phyloP scores from a whole-genome alignment of 2,329 filamentous ascomycete genomes.

The Botryosphaeria agaves region DNA sequence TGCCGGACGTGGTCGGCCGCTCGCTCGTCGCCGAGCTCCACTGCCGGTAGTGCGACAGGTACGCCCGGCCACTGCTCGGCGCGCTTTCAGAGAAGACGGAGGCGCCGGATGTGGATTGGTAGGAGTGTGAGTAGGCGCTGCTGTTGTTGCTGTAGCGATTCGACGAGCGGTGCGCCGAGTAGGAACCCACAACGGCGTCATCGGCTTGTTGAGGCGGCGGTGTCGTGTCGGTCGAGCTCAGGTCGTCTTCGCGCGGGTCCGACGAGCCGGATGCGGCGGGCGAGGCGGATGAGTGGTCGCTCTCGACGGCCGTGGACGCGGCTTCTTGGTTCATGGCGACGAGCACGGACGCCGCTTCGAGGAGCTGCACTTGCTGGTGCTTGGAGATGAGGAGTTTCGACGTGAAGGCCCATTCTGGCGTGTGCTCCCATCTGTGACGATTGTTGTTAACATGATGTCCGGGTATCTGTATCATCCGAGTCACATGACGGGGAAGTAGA shows the following conservation, averaged over 20 bases:
- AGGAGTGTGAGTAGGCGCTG: slow-evolving; percentile 50
- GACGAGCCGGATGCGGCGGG: slow-evolving; percentile 69
- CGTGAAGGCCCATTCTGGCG: slow-evolving; percentile 91
- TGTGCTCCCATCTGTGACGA: slow-evolving; percentile 84
- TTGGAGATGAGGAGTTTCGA: slow-evolving; percentile 98
- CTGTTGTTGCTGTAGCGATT: slow-evolving; percentile 31
- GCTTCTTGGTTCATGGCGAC: slow-evolving; percentile 68
- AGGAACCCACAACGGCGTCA: slow-evolving; percentile 36
- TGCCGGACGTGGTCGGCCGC: slow-evolving; percentile 56
- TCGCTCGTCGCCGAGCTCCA: slow-evolving; percentile 51
- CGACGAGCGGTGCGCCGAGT: slow-evolving; percentile 9
- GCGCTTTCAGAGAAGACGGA: slow-evolving; percentile 37
- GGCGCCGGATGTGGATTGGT: slow-evolving; percentile 50
- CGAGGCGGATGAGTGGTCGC: slow-evolving; percentile 68
- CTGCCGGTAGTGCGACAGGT: slow-evolving; percentile 47
- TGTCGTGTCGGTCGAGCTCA: slow-evolving; percentile 82
- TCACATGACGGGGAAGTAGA: not conserved
- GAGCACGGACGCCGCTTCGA: slow-evolving; percentile 92
- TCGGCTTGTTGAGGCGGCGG: slow-evolving; percentile 71
- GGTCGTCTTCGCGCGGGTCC: slow-evolving; percentile 51
- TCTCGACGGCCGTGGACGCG: slow-evolving; percentile 50
- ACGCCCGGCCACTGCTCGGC: slow-evolving; percentile 33
- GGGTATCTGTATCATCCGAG: no score
- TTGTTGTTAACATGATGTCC: no score
- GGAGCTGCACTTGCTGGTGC: slow-evolving; percentile 94